Conservation (phyloP, 306 rosid genomes). For the Cyamopsis tetragonoloba region DNA sequence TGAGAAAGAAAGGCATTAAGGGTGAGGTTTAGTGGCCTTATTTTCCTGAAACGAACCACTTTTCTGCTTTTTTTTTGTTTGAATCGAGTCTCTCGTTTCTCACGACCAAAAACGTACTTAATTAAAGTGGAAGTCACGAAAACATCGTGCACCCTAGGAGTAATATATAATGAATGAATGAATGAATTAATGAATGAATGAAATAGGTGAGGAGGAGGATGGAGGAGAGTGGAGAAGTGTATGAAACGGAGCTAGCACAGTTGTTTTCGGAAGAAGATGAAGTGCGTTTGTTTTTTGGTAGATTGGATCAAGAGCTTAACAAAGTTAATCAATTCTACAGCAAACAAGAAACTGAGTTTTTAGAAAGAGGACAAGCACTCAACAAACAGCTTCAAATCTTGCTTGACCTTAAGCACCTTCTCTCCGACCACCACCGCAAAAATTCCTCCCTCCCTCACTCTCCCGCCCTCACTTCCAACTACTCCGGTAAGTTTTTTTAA, state of each 20-base stretch:
- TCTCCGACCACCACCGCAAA: slow-evolving; percentile 42
- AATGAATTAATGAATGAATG: no score
- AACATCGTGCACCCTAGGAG: slow-evolving; percentile 21
- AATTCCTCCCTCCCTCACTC: slow-evolving; percentile 30
- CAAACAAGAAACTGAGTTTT: slow-evolving; percentile 57
- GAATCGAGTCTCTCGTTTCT: slow-evolving; percentile 39
- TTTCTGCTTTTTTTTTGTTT: slow-evolving; percentile 29
- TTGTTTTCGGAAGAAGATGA: slow-evolving; percentile 78
- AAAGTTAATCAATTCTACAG: slow-evolving; percentile 77
- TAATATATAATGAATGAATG: no score
- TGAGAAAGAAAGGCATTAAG: slow-evolving; percentile 19
- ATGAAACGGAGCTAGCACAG: slow-evolving; percentile 74
- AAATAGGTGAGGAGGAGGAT: slow-evolving; percentile 58
- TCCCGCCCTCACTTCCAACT: slow-evolving; percentile 40
- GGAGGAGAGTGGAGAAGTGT: slow-evolving; percentile 46
- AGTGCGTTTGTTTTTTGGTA: slow-evolving; percentile 53
- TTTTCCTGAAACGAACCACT: slow-evolving; percentile 1
- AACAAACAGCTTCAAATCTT: slow-evolving; percentile 59
- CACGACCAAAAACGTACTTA: no score
- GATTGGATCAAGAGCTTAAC: slow-evolving; percentile 66
- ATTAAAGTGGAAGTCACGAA: no score
- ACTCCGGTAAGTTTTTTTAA: slow-evolving; percentile 42
- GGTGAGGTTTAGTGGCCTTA: slow-evolving; percentile 10
- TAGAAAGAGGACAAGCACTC: slow-evolving; percentile 64
- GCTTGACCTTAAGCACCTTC: slow-evolving; percentile 55